phyloP scores from a whole-genome alignment of 306 rosid genomes.

The Gynostemma pentaphyllum region DNA sequence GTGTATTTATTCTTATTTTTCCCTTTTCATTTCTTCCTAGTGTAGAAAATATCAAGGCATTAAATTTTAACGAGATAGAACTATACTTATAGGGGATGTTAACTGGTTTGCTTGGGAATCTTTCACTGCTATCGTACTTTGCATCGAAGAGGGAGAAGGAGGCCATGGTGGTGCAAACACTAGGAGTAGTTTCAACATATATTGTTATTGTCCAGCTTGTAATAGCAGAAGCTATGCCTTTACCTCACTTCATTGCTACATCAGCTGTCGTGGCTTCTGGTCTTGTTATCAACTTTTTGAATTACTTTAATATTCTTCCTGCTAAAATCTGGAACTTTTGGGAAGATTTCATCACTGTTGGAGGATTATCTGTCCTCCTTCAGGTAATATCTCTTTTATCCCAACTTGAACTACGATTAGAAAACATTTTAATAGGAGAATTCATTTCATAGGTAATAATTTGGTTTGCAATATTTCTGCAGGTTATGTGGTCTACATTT shows the following conservation, averaged over 20 bases:
- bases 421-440: neutral
- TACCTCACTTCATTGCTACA: constrained; percentile 49
- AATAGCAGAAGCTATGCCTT: constrained; percentile 77
- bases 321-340: constrained; percentile 52
- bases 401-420: neutral
- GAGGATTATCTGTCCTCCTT: constrained; percentile 76
- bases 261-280: constrained; percentile 54
- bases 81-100: constrained; percentile 65
- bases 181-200: constrained; percentile 53
- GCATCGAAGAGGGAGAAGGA: constrained; percentile 84
- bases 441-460: neutral
- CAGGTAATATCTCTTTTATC: constrained; percentile 37
- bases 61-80: neutral
- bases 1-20: neutral
- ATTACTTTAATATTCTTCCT: constrained; percentile 54
- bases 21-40: neutral
- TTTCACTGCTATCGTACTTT: constrained; percentile 76
- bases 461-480: constrained; percentile 17
- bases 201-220: constrained; percentile 63
- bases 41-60: neutral
- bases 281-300: constrained; percentile 60
- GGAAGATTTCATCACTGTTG: constrained; percentile 85
- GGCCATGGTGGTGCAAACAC: constrained; percentile 70
- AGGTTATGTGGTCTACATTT: constrained; percentile 99
- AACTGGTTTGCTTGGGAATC: constrained; percentile 75